Evolutionary conservation across 1,284 basidiomycete genomes (phyloP).

Genomic region (Irpex lacteus): DNA sequence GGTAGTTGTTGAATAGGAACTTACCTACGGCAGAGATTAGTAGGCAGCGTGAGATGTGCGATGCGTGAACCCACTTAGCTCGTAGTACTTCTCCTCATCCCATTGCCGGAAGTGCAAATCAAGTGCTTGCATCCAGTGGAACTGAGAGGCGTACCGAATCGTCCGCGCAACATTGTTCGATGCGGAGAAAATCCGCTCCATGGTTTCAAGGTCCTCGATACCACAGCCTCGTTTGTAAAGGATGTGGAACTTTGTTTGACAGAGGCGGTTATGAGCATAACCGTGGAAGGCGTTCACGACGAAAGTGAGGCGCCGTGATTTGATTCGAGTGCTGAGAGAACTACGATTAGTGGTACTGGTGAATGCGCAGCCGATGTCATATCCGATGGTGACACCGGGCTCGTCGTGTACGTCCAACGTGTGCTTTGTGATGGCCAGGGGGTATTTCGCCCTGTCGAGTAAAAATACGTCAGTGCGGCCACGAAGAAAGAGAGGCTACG

Average conservation of each 20-base stretch:
- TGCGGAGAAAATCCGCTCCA: slow-evolving; percentile 23
- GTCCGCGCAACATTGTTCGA: slow-evolving; percentile 21
- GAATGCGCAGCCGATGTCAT: slow-evolving; percentile 34
- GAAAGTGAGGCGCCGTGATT: slow-evolving; percentile 7
- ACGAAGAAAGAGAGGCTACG: not conserved
- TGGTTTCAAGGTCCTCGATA: slow-evolving; percentile 24
- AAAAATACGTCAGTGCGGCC: not conserved
- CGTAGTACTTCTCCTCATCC: slow-evolving; percentile 24
- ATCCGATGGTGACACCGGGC: slow-evolving; percentile 19
- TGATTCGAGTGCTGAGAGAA: slow-evolving; percentile 21
- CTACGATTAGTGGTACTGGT: slow-evolving; percentile 23
- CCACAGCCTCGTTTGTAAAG: slow-evolving; percentile 21
- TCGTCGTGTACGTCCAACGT: slow-evolving; percentile 18
- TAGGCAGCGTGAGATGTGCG: too few species aligned
- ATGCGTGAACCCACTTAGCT: too few species aligned
- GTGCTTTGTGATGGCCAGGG: slow-evolving; percentile 21
- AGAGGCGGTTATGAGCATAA: slow-evolving; percentile 27
- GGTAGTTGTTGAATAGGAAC: slow-evolving; percentile 21
- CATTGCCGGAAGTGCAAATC: slow-evolving; percentile 20
- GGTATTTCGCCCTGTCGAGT: slow-evolving; percentile 28
- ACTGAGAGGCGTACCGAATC: slow-evolving; percentile 22
- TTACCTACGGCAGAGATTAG: slow-evolving; percentile 5
- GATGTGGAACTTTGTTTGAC: slow-evolving; percentile 27
- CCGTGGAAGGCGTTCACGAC: slow-evolving; percentile 30
- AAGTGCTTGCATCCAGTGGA: slow-evolving; percentile 20